These are phyloP conservation scores for Zygosaccharomyces lentus DNA, from an alignment of 805 yeast species.

Conservation along the genomic window DNA sequence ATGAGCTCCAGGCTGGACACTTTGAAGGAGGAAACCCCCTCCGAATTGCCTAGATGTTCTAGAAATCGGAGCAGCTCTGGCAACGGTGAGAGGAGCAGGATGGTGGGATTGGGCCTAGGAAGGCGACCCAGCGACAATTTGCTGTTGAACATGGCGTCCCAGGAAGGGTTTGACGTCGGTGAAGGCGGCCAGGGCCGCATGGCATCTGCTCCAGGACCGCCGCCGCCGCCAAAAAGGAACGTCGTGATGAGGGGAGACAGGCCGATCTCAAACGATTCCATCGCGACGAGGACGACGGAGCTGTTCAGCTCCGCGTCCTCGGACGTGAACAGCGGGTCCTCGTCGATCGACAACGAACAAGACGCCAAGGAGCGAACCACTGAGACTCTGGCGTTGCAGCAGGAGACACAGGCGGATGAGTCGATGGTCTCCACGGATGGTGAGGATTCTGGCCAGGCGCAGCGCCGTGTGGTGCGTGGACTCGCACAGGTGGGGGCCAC, in stretches of 20 bases:
- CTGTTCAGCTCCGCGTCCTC: slow-evolving; percentile 30
- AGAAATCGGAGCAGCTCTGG: slow-evolving; percentile 11
- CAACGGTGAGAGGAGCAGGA: slow-evolving; percentile 15
- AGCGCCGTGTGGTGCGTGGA: background rate
- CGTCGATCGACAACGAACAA: slow-evolving; percentile 30
- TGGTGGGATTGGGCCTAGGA: slow-evolving; percentile 27
- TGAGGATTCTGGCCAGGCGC: background rate
- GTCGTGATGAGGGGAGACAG: slow-evolving; percentile 19
- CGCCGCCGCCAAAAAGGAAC: slow-evolving; percentile 28
- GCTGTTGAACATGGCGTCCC: slow-evolving; percentile 18
- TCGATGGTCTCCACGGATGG: slow-evolving; percentile 5
- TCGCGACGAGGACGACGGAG: slow-evolving; percentile 28
- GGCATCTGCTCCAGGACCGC: slow-evolving; percentile 6
- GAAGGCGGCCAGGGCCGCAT: background rate
- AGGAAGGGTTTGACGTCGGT: slow-evolving; percentile 6
- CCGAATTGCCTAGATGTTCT: slow-evolving; percentile 3
- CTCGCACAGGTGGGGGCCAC: background rate
- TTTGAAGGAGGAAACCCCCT: slow-evolving; percentile 11
- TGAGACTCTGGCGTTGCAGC: background rate
- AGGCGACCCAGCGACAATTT: slow-evolving; percentile 35
- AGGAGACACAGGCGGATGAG: slow-evolving; percentile 4
- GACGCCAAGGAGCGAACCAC: slow-evolving; percentile 8
- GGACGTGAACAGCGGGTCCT: slow-evolving; percentile 25
- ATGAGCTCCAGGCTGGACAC: slow-evolving; percentile 11
- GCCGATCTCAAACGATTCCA: slow-evolving; percentile 34